Conservation (phyloP, 345 rosid species). For the Lumnitzera racemosa region DNA sequence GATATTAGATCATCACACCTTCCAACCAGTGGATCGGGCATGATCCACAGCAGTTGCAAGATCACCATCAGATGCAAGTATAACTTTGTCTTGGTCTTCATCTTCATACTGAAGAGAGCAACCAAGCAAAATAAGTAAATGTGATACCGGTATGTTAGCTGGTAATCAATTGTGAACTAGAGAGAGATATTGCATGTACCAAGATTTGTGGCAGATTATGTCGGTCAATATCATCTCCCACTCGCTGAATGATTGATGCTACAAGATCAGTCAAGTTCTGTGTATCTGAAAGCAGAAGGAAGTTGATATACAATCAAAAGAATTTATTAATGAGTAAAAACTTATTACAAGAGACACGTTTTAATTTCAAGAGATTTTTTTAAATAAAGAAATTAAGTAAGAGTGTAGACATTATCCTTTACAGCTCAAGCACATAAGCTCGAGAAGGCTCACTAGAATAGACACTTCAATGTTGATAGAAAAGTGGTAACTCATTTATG, state of each 20-base stretch:
- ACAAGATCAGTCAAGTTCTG: constrained; percentile 68
- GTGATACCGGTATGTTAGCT: background rate
- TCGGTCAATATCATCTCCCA: constrained; percentile 77
- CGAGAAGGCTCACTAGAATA: too few species aligned
- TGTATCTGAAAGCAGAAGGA: constrained; percentile 43
- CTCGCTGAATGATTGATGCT: constrained; percentile 79
- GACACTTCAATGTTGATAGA: too few species aligned
- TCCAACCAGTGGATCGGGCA: constrained; percentile 82
- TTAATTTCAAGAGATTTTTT: too few species aligned
- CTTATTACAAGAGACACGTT: too few species aligned
- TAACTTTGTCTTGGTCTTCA: constrained; percentile 88
- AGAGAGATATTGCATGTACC: constrained; percentile 26
- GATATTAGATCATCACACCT: constrained; percentile 39
- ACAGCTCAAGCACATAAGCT: too few species aligned
- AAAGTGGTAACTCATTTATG: too few species aligned
- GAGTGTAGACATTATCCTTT: too few species aligned
- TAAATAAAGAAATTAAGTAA: too few species aligned
- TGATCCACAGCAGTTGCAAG: constrained; percentile 90
- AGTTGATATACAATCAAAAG: background rate
- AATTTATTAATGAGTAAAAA: background rate
- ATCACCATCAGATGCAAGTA: constrained; percentile 78
- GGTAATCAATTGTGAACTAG: background rate
- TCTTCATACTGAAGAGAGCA: constrained; percentile 70
- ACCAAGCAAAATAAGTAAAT: constrained; percentile 14
- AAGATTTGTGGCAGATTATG: constrained; percentile 74